phyloP scores from a whole-genome alignment of 352 stramenopile genomes.

The Nothophytophthora sp. region DNA sequence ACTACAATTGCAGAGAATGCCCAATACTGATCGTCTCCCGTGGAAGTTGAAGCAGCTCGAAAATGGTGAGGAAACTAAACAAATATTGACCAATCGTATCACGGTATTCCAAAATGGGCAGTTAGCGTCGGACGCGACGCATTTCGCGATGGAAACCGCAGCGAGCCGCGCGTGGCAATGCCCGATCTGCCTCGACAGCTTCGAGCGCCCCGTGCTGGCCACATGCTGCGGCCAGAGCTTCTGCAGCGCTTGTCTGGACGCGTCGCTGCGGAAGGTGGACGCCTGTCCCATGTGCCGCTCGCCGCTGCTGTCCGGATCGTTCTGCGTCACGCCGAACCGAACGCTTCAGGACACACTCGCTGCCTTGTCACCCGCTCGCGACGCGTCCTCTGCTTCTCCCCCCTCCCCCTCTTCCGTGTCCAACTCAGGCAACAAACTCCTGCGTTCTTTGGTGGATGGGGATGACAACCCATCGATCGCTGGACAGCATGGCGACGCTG shows the following conservation, averaged over 20 bases:
- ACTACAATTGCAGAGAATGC: too few relatives aligned
- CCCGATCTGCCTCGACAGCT: conserved; percentile 56
- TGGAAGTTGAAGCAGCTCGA: too few relatives aligned
- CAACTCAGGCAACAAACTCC: too few relatives aligned
- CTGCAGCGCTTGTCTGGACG: conserved; percentile 54
- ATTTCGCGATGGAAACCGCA: conserved; percentile 19
- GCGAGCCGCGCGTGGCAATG: conserved; percentile 33
- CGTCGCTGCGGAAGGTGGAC: conserved; percentile 35
- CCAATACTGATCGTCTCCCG: too few relatives aligned
- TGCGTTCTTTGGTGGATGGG: too few relatives aligned
- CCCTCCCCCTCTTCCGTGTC: too few relatives aligned
- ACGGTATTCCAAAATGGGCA: too few relatives aligned
- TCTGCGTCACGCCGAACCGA: conserved; percentile 56
- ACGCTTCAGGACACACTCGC: conserved; percentile 41
- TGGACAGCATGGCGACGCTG: too few relatives aligned
- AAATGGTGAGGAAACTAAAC: too few relatives aligned
- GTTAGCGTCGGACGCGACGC: too few relatives aligned
- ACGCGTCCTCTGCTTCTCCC: conserved; percentile 7
- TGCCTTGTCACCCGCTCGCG: too few relatives aligned
- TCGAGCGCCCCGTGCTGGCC: conserved; percentile 45
- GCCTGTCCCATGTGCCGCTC: conserved; percentile 62
- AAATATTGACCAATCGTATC: background rate
- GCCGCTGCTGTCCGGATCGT: conserved; percentile 41
- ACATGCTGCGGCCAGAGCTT: conserved; percentile 74
- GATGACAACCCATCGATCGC: too few relatives aligned